phyloP scores from a whole-genome alignment of 2,329 filamentous ascomycete genomes.

The Graphilbum fragrans region DNA sequence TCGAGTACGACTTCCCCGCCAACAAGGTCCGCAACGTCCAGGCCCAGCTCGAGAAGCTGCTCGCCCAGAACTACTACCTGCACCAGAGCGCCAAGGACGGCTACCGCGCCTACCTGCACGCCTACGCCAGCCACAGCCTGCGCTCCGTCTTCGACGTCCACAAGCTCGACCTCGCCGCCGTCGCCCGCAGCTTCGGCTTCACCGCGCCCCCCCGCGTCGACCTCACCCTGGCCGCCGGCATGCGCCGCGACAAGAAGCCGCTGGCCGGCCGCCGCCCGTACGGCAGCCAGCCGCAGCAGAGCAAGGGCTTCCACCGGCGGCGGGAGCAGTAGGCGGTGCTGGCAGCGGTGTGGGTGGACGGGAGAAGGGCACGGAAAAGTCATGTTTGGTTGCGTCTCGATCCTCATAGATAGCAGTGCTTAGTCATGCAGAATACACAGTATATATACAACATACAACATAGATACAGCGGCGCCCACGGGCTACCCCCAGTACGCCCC shows the following conservation, averaged over 20 bases:
- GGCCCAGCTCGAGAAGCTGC: constrained; percentile 85
- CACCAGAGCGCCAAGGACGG: constrained; percentile 74
- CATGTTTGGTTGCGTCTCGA: no score
- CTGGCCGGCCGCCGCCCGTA: constrained; percentile 55
- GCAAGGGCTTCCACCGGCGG: constrained; percentile 6
- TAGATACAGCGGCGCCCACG: no score
- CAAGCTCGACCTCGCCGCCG: constrained; percentile 70
- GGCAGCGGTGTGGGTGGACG: no score
- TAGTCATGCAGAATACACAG: no score
- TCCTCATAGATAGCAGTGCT: no score
- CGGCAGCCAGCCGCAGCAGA: constrained; percentile 63
- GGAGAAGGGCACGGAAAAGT: background rate
- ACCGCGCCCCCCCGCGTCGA: constrained; percentile 65
- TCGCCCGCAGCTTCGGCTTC: constrained; percentile 79
- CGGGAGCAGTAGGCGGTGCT: no score
- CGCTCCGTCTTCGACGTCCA: constrained; percentile 77
- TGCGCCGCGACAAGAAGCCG: constrained; percentile 52
- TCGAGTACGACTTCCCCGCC: constrained; percentile 89
- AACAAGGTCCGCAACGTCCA: constrained; percentile 89
- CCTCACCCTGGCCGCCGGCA: constrained; percentile 63
- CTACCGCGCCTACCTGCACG: constrained; percentile 85
- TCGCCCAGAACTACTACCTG: constrained; percentile 91
- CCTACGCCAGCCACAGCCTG: constrained; percentile 78
- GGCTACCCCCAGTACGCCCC: no score
- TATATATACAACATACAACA: no score